Conservation (phyloP, 345 rosid species). For the Eucalyptus sp. region DNA sequence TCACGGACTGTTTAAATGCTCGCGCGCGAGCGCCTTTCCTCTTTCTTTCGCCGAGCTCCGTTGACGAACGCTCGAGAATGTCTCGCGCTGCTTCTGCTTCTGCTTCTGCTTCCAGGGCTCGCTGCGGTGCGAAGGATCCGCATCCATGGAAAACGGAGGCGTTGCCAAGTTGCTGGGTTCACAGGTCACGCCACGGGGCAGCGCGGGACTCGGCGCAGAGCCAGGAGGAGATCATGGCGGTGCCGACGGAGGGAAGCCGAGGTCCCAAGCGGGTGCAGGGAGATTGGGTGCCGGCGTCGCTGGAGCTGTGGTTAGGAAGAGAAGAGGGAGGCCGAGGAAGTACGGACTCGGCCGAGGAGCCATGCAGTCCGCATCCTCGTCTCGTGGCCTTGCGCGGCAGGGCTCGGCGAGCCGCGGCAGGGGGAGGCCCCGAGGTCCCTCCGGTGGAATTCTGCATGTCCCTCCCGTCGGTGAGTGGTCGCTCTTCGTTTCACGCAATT, state of each 20-base stretch:
- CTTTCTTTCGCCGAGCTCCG: neutral
- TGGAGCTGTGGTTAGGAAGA: neutral
- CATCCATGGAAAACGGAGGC: neutral
- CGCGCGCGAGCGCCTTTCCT: neutral
- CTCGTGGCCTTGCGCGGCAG: neutral
- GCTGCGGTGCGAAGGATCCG: neutral
- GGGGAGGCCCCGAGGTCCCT: conserved; percentile 24
- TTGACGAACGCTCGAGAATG: neutral
- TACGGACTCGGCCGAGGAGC: neutral
- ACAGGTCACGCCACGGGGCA: neutral
- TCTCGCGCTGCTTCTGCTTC: neutral
- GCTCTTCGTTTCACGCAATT: neutral
- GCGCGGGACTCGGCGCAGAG: neutral
- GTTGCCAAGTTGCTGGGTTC: neutral
- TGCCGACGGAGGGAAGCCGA: neutral
- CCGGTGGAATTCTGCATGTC: neutral
- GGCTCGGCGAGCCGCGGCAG: conserved; percentile 3
- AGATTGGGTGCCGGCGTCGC: neutral
- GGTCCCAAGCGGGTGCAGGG: neutral
- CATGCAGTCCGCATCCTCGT: neutral
- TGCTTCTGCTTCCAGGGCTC: neutral
- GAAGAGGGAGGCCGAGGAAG: neutral
- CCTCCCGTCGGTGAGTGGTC: neutral
- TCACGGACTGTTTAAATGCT: neutral
- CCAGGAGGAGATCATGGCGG: neutral